Base-by-base conservation (phyloP, 257 asterid species). In the Hygrophila difformis region DNA sequence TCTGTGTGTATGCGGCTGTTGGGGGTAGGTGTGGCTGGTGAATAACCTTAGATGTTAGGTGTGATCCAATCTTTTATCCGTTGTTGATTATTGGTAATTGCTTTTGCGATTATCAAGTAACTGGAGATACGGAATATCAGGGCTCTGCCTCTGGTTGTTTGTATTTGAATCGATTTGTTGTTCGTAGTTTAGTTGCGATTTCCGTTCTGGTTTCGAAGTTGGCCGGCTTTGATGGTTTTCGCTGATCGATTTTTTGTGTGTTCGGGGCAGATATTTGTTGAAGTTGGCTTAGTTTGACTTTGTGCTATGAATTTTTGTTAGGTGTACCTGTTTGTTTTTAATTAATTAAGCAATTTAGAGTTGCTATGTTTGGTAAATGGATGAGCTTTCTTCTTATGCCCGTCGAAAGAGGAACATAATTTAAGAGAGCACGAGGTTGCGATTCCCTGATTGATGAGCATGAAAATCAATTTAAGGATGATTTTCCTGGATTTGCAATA, bases 241-340 rank as follows among this genome's bases (percentile, higher is more conserved):
- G 21, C 51, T 29, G 53, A 60, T 54, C 49, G 40, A n/a, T 18
- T 24, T 38, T 21, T 24, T 45, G 23, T 55, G 23, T 43, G 19
- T 31, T n/a, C n/a, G n/a, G 40, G 53, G 43, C 28, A 29, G 15
- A 26, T 40, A 23, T 12, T 18, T 16, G 36, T 28, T 4, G 22
- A n/a, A 22, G 22, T 38, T 28, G 22, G 2, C 22, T 42, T 5
- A 24, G 12, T 20, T 49, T 53, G 38, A 16, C 24, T 26, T 33
- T 36, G 5, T 39, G 15, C n/a, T 17, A 3, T 51, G 31, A 22
- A 9, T 18, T 63, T 29, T 45, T 18, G 6, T 55, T 1, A 18
- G 53, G 14, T 34, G 0, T 12, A 10, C n/a, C n/a, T 12, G 16
- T 60, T 16, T 22, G n/a, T 15, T n/a, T n/a, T n/a, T n/a, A n/a